A percentile compares a stretch with the other conserved stretches of the same genome.
Conservation (phyloP, 2,329 filamentous ascomycete species). For the Trichocomaceae sp. region DNA sequence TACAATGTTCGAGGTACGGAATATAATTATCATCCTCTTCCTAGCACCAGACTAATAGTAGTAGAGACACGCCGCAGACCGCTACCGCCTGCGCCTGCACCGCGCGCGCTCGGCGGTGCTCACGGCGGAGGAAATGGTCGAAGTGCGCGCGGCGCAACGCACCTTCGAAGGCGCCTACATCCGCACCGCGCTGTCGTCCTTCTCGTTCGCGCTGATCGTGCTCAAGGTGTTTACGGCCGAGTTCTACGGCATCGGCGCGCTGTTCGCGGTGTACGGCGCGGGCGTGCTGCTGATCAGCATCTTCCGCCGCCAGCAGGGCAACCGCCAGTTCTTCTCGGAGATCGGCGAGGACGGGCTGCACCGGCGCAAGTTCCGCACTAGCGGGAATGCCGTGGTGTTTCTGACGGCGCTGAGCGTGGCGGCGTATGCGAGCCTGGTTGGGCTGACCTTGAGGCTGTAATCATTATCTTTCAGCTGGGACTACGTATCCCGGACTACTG, state of each 20-base stretch:
- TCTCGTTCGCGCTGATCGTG: slow-evolving; percentile 89
- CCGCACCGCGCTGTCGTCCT: slow-evolving; percentile 87
- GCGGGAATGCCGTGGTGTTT: slow-evolving; percentile 59
- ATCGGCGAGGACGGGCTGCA: slow-evolving; percentile 53
- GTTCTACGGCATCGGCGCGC: slow-evolving; percentile 93
- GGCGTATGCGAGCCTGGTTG: slow-evolving; percentile 55
- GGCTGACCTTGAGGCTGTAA: slow-evolving; percentile 49
- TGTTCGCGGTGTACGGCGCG: slow-evolving; percentile 87
- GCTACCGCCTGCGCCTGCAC: slow-evolving; percentile 73
- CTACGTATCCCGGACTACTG: too few species aligned
- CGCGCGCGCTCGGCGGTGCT: slow-evolving; percentile 76
- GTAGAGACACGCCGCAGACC: slow-evolving; percentile 62
- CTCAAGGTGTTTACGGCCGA: slow-evolving; percentile 95
- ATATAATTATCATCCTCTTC: neutral
- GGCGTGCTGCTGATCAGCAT: slow-evolving; percentile 76
- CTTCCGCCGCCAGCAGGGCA: slow-evolving; percentile 84
- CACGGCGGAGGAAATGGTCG: slow-evolving; percentile 78
- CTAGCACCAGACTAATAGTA: too few species aligned
- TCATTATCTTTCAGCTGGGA: too few species aligned
- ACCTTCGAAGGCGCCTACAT: slow-evolving; percentile 98
- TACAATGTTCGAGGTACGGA: slow-evolving; percentile 12
- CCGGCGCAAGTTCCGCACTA: slow-evolving; percentile 58
- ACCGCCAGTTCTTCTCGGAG: slow-evolving; percentile 77
- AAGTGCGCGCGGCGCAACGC: slow-evolving; percentile 87
- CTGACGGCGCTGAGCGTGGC: slow-evolving; percentile 57